Base-by-base conservation (phyloP, 2,329 filamentous ascomycete genomes). In the Penicillium sp. region DNA sequence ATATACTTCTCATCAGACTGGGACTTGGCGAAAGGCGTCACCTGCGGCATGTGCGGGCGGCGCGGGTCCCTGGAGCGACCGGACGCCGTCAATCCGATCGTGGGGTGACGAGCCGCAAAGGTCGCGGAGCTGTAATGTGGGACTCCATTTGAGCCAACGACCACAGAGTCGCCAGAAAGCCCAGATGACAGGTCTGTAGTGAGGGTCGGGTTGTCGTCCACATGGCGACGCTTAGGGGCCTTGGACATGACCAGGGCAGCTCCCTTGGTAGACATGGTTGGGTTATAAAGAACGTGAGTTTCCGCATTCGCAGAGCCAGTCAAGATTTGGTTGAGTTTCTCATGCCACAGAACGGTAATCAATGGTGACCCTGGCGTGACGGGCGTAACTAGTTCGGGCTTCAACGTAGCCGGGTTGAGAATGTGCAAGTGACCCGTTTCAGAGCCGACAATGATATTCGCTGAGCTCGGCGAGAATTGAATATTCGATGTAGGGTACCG, bases 241-340 rank as follows among this genome's bases (percentile, higher is more conserved):
- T 92, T 91, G 63, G 90, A 93, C 87, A 99, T 93, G 66, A 98
- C 90, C 62, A 92, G 88, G 58, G 93, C 88, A 3, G 93, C 95
- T 60, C 95, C 95, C 62, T 87, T 88, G 13, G 76, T 84, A 25
- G 95, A 99, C 68, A 87, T 88, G n/a, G 83, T 86, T 1, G 95
- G 95, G 72, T 91, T 94, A 80, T 95, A 99, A 52, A 99, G 88
- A 45, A 98, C 85, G 71, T 93, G 94, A 0, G 91, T 93, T 76
- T 96, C 91, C 59, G 89, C 88, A 72, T 97, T 97, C 55, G 92
- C 92, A 49, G 94, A 97, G 60, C 93, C 94, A 8, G 94, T 96
- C 65, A 98, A 78, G 71, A 99, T 97, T 73, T 99, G 95, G 75
- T 99, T 98, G 72, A 99, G 87, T 76, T 93, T 96, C 22, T 90